Base-by-base conservation (phyloP, 2,329 filamentous ascomycete species). In the Aspergillus amoenus region DNA sequence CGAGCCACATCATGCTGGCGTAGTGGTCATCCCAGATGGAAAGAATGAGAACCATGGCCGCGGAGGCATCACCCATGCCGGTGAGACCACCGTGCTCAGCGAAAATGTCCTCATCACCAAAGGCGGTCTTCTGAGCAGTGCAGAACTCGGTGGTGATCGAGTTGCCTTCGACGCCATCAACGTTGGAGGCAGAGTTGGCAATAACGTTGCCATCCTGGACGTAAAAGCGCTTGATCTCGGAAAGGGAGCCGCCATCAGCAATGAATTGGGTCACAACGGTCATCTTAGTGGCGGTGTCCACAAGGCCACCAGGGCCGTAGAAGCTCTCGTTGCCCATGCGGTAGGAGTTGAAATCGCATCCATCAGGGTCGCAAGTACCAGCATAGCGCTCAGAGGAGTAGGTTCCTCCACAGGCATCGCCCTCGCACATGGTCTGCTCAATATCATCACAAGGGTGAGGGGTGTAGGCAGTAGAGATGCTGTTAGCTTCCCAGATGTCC, bases 1-100 rank as follows among this genome's bases (percentile, higher is more conserved):
- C 88, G 66, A 91, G 82, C 88, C 88, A 91, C 68, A 87, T 81
- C 87, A 90, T 90, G 76, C 86, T 82, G 69, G 83, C 76, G 58
- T 82, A 75, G 73, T 89, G 82, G 75, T 89, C 87, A 69, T 88
- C 84, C 84, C 84, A 86, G 50, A 73, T 56, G 56, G 65, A 70
- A 78, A 88, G 79, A 64, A 87, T 84, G 22, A 88, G 79, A 41
- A 86, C 85, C 82, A 87, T 85, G 45, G 77, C 67, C 15, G 71
- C 67, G 30, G 88, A 73, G 37, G 83, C 84, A 1, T 74, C 70
- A 58, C 79, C 79, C 79, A 88, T 84, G 44, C 71, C 72, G 9
- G 56, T 56, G 58, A 86, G 73, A 12, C 85, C 86, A 51, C 85
- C 85, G 39, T 82, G 75, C 17, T 75, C 66, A 37, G 73, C 66